A percentile compares a stretch with the other conserved stretches of the same genome.
Conservation (phyloP, 495 filamentous ascomycete genomes). For the Penicillium cataractarum region DNA sequence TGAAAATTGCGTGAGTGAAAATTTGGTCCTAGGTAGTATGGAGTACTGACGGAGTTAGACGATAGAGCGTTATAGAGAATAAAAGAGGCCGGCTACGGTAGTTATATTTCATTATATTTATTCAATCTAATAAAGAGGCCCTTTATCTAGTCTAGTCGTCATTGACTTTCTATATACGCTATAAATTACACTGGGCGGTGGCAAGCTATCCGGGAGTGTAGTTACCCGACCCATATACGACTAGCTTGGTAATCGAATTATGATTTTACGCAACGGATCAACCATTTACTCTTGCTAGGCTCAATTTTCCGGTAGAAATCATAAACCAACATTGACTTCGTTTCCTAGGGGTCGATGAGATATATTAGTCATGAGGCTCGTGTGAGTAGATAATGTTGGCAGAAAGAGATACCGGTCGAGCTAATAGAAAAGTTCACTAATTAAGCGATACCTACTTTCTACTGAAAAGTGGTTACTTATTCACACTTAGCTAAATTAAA, state of each 20-base stretch:
- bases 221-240: neutral
- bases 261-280: neutral
- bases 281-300: neutral
- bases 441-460: too few species aligned
- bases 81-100: neutral
- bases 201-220: neutral
- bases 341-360: too few species aligned
- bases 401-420: too few species aligned
- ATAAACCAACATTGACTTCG: too few species aligned
- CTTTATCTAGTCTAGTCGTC: neutral
- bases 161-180: neutral
- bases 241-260: neutral
- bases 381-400: too few species aligned
- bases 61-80: neutral
- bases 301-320: neutral
- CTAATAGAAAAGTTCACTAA: too few species aligned
- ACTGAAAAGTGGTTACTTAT: too few species aligned
- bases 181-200: neutral
- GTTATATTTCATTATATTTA: neutral
- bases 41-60: neutral
- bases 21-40: neutral
- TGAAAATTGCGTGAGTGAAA: neutral
- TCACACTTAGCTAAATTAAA: too few species aligned
- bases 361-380: too few species aligned
- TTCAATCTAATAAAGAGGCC: neutral